Conservation (phyloP, 805 yeast genomes). For the Cyberlindnera amylophila region DNA sequence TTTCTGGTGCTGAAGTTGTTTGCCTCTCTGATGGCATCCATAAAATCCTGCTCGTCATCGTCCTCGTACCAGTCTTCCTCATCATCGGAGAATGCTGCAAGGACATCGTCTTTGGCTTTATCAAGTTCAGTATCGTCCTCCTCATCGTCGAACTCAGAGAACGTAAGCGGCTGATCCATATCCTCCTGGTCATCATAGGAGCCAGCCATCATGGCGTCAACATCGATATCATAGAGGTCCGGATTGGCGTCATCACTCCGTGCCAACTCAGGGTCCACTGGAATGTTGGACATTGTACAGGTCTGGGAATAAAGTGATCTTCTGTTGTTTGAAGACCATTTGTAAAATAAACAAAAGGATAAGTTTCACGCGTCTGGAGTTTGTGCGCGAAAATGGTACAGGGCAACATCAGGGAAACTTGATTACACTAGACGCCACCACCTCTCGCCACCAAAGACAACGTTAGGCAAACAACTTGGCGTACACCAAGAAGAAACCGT, state of each 20-base stretch:
- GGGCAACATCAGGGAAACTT: no score
- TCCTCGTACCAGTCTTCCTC: constrained; percentile 35
- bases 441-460: no score
- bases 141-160: constrained; percentile 11
- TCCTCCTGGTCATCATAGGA: constrained; percentile 12
- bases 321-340: no score
- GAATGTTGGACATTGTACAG: constrained; percentile 7
- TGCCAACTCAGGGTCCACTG: constrained; percentile 12
- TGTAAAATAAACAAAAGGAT: no score
- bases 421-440: no score
- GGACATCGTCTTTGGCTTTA: constrained; percentile 28
- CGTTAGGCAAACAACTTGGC: no score
- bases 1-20: constrained; percentile 53
- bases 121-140: constrained; percentile 17
- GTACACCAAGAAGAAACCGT: no score
- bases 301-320: no score
- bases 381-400: no score
- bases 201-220: constrained; percentile 24
- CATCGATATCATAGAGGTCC: constrained; percentile 30
- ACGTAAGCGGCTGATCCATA: background rate
- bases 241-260: constrained; percentile 1
- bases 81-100: constrained; percentile 33
- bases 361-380: no score
- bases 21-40: constrained; percentile 65
- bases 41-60: constrained; percentile 42